These are phyloP conservation scores for Rhizophagus clarus DNA, from an alignment of 192 early-diverging fungal species.

Conservation along the genomic window DNA sequence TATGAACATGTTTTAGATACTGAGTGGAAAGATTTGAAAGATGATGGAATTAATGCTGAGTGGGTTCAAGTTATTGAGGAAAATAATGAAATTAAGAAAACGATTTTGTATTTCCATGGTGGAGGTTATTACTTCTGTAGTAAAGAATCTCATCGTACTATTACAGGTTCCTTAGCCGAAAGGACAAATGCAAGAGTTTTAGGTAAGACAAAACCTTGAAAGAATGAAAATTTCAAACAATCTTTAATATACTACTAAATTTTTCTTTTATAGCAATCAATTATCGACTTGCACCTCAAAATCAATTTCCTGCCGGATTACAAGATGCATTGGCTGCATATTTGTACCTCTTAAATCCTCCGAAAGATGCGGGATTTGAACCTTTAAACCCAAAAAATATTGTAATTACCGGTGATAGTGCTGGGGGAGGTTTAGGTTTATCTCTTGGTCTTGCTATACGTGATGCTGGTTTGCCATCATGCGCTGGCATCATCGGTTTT, in stretches of 20 bases:
- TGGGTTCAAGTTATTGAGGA: slow-evolving; percentile 37
- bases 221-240: background rate
- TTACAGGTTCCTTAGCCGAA: slow-evolving; percentile 52
- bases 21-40: no score
- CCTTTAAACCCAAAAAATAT: slow-evolving; percentile 58
- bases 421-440: slow-evolving; percentile 66
- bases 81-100: slow-evolving; percentile 42
- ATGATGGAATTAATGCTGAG: no score
- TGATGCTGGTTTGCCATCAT: no score
- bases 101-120: slow-evolving; percentile 77
- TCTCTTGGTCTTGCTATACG: no score
- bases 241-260: background rate
- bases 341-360: no score
- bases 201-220: slow-evolving; percentile 28
- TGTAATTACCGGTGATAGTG: slow-evolving; percentile 71
- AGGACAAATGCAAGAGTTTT: slow-evolving; percentile 50
- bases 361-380: no score
- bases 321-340: no score
- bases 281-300: no score
- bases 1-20: no score
- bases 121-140: slow-evolving; percentile 63
- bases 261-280: slow-evolving; percentile 49
- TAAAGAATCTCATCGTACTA: slow-evolving; percentile 39
- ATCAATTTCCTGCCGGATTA: no score
- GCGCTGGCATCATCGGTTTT: slow-evolving; percentile 55